A percentile compares a stretch with the other conserved stretches of the same genome.
These are phyloP conservation scores for Alternaria arbusti DNA, from an alignment of 2,329 filamentous ascomycete species.

Conservation along the genomic window DNA sequence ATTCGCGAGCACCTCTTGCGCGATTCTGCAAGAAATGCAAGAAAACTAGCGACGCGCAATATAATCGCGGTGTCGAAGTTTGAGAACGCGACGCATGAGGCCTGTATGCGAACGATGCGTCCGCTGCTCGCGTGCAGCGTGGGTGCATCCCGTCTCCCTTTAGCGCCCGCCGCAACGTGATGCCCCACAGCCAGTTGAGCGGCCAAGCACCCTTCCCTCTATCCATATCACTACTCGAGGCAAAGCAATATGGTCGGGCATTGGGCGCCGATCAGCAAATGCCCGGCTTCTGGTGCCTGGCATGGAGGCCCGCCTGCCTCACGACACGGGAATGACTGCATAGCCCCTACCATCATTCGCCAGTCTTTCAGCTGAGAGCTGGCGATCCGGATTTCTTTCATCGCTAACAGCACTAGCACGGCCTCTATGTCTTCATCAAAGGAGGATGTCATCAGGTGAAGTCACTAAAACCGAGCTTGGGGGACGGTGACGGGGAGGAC, in stretches of 20 bases:
- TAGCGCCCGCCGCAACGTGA: conserved; percentile 20
- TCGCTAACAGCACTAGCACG: conserved; percentile 1
- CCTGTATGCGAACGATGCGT: conserved; percentile 26
- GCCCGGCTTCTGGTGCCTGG: conserved; percentile 28
- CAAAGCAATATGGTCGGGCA: conserved; percentile 29
- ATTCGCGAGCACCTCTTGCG: background rate
- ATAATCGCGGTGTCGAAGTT: conserved; percentile 3
- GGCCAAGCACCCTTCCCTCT: conserved; percentile 23
- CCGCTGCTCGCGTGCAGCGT: conserved; percentile 15
- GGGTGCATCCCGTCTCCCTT: conserved; percentile 21
- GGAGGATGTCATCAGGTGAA: background rate
- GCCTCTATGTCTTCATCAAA: background rate
- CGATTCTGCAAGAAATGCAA: conserved; percentile 14
- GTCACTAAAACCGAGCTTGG: background rate
- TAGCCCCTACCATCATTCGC: conserved; percentile 24
- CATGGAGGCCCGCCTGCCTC: conserved; percentile 15
- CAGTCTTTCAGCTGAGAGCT: conserved; percentile 12
- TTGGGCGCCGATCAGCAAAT: conserved; percentile 36
- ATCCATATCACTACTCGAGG: conserved; percentile 15
- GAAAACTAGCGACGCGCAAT: conserved; percentile 2
- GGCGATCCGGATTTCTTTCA: background rate
- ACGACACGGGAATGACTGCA: conserved; percentile 24
- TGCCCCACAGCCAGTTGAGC: conserved; percentile 28
- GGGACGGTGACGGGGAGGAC: background rate
- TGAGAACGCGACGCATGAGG: conserved; percentile 10